Evolutionary conservation across 2,329 filamentous ascomycete genomes (phyloP), one percentile per base, ranked within the genome.

Genomic region (Aspergillus tubingensis): DNA sequence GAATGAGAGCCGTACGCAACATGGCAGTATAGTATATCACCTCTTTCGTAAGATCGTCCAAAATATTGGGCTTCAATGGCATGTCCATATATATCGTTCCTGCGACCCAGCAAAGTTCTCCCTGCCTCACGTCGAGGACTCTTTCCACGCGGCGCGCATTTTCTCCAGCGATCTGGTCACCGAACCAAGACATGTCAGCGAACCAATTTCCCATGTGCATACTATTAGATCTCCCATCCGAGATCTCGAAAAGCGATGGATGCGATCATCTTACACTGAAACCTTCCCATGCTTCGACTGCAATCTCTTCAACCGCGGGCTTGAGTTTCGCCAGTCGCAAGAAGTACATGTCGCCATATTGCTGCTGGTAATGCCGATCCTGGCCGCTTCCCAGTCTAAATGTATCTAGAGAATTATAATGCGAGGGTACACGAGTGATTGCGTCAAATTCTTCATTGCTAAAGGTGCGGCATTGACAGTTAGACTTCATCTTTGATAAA

Each of bases 331-430:
- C 87, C 23, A 99, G 84, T 11, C 95, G 90, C 68, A 97, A 76
- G 74, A 97, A 99, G 83, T 99, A 99, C 86, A 98, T 94, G 77
- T 99, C 95, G 64, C 90, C 91, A 84, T 91, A 99, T 79, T 99
- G 95, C 76, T 98, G 95, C 75, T 93, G 84, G 76, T 98, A 99
- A 57, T 92, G 89, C 63, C 83, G 82, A 38, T 82, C 78, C 44
- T 81, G 76, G 25, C 84, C 85, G 64, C 81, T 88, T 23, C 90
- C 85, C 8, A 98, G 85, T 52, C 81, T 80, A 76, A 92, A 98
- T 7, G 88, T 90, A 57, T 87, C 80, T 27, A 96, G 83, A 0
- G 94, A 88, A 59, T 86, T 88, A 81, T 97, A 98, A 58, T 77
- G 69, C 3, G 86, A 88, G 19, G 81, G 67, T 50, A 76, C 80